Base-by-base conservation (phyloP, 2,329 filamentous ascomycete species). In the Sporothrix dimorphospora region DNA sequence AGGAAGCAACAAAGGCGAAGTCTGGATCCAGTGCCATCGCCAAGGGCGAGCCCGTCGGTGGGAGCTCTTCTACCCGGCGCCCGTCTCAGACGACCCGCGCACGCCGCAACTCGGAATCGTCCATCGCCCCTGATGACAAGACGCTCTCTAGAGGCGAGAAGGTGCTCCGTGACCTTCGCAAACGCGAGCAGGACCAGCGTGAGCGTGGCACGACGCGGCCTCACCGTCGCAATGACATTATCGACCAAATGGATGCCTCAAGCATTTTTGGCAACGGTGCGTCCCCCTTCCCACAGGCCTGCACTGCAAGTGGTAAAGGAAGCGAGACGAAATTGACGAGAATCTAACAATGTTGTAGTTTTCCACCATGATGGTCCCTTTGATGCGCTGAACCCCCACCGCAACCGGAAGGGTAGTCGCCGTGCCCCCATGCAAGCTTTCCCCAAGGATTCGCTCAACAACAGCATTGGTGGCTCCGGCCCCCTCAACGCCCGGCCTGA, bases 341-440 rank as follows among this genome's bases (percentile, higher is more conserved):
- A 21, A 49, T n/a, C 68, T 71, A 67, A 75, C 73, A 71, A 73
- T 4, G 45, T 27, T 47, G 30, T 78, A 97, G 94, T 97, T 76
- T 97, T 98, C 82, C 96, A 99, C 78, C 96, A 99, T 79, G 96
- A 98, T 78, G 96, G 96, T 0, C 96, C 96, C 4, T 99, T 98
- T 78, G 96, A 99, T 81, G 96, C 96, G 24, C 93, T 96, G 80
- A 97, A 97, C 81, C 94, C 96, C 4, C 92, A 97, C 80, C 93
- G 96, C 75, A 99, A 98, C 81, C 90, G 93, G 72, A 92, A 92
- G 79, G 93, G 91, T 77, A 90, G 91, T 78, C 89, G 91, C 73
- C 90, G 92, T 71, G 94, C 96, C 7, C 96, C 96, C 0, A 98
- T 99, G 94, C 91, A 97, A 80, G 96, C 96, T 1, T 99, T 98